phyloP scores from a whole-genome alignment of 1,284 basidiomycete species.

The Ustilago xerochloae region DNA sequence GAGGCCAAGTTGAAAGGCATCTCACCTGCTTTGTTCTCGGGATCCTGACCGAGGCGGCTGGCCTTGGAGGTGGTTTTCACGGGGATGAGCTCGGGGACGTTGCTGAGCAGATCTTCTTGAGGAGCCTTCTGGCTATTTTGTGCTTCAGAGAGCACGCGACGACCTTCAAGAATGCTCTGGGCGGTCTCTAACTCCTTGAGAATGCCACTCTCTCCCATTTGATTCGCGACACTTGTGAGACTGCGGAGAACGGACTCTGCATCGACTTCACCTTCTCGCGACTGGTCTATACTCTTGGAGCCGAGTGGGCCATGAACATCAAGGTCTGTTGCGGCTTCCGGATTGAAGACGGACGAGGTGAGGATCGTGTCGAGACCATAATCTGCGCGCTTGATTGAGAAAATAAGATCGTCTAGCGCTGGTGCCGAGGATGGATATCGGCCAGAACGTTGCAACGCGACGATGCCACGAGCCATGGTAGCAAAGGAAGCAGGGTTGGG shows the following conservation, averaged over 20 bases:
- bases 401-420: slow-evolving; percentile 35
- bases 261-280: slow-evolving; percentile 47
- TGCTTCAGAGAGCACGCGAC: slow-evolving; percentile 30
- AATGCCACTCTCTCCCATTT: slow-evolving; percentile 46
- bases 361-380: slow-evolving; percentile 49
- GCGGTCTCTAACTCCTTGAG: slow-evolving; percentile 52
- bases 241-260: slow-evolving; percentile 36
- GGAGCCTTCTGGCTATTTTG: slow-evolving; percentile 4
- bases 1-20: slow-evolving; percentile 61
- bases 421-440: slow-evolving; percentile 46
- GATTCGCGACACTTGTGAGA: slow-evolving; percentile 39
- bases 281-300: slow-evolving; percentile 32
- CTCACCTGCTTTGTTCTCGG: slow-evolving; percentile 27
- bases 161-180: slow-evolving; percentile 42
- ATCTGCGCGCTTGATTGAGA: slow-evolving; percentile 43
- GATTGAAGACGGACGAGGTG: slow-evolving; percentile 54
- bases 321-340: slow-evolving; percentile 26
- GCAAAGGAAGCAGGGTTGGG: slow-evolving; percentile 57
- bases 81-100: slow-evolving; percentile 52
- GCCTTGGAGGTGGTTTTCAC: slow-evolving; percentile 45
- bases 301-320: slow-evolving; percentile 40
- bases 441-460: slow-evolving; percentile 41
- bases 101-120: slow-evolving; percentile 13
- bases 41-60: slow-evolving; percentile 34
- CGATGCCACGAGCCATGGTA: slow-evolving; percentile 58